Evolutionary conservation across 176 grass and related monocot species (phyloP).

Genomic region (Bromus sterilis): DNA sequence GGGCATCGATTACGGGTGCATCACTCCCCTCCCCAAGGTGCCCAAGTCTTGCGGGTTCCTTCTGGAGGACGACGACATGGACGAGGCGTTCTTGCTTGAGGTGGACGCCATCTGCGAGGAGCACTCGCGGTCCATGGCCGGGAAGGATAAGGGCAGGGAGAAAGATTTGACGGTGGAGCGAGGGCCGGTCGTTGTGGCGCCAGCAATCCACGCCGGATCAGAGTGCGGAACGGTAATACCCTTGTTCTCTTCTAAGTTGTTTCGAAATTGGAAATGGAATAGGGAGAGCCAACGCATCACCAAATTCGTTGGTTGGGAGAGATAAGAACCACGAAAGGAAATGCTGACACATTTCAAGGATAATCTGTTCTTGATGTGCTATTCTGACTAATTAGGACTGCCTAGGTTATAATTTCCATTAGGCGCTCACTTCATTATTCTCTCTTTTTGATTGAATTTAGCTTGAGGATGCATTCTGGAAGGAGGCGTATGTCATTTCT

Average conservation of each 20-base stretch:
- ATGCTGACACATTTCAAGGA: background rate
- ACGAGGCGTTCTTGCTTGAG: slow-evolving; percentile 73
- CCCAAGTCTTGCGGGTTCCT: slow-evolving; percentile 21
- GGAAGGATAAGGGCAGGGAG: slow-evolving; percentile 15
- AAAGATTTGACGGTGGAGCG: background rate
- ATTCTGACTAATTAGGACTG: background rate
- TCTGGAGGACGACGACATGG: slow-evolving; percentile 34
- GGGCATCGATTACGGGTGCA: slow-evolving; percentile 4
- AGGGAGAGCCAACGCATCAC: background rate
- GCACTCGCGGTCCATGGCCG: slow-evolving; percentile 23
- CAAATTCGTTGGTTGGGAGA: background rate
- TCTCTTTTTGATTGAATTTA: slow-evolving; percentile 2
- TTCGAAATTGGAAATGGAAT: background rate
- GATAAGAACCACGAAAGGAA: background rate
- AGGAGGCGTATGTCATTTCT: background rate
- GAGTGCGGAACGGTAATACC: slow-evolving; percentile 18
- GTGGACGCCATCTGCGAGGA: slow-evolving; percentile 82
- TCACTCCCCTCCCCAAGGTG: slow-evolving; percentile 21
- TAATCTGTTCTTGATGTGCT: background rate
- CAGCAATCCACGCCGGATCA: background rate
- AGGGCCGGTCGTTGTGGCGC: background rate
- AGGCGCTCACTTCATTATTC: background rate
- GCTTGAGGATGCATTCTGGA: slow-evolving; percentile 29
- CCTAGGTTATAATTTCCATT: background rate
- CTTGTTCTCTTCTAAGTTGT: background rate